Percentiles rank a stretch among this genome's conserved stretches.
Conservation (phyloP, 2,329 filamentous ascomycete genomes). For the Verticillium tricorpus region DNA sequence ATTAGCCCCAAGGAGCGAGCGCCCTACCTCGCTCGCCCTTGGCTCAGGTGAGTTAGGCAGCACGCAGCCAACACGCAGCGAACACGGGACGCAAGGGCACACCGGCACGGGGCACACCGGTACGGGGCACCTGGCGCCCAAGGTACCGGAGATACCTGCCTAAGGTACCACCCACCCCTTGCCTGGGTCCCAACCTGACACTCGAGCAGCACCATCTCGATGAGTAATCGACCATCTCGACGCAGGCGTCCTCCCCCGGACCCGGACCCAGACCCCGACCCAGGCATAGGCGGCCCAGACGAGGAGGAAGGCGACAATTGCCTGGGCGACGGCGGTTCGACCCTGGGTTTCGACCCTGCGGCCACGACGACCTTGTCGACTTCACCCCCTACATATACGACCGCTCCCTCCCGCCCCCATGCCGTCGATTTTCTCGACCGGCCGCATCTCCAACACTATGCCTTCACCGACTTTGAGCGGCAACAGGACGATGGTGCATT, state of each 20-base stretch:
- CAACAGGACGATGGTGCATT: neutral
- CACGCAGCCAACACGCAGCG: no score
- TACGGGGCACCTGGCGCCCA: no score
- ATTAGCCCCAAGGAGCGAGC: neutral
- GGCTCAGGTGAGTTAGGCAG: neutral
- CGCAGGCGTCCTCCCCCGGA: conserved; percentile 4
- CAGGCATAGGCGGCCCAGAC: neutral
- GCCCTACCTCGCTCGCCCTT: neutral
- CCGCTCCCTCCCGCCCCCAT: neutral
- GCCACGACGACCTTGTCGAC: neutral
- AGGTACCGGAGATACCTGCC: no score
- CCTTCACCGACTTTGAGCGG: neutral
- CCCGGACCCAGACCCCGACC: neutral
- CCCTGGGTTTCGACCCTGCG: neutral
- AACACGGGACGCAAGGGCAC: no score
- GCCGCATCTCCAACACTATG: neutral
- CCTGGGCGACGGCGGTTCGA: neutral
- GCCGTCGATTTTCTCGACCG: neutral
- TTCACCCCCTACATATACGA: neutral
- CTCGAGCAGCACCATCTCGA: neutral
- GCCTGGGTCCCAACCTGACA: no score
- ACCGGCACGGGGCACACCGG: no score
- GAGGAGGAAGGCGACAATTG: neutral
- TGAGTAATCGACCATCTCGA: conserved; percentile 3
- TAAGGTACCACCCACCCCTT: no score